Evolutionary conservation across 495 filamentous ascomycete genomes (phyloP), one percentile per base, ranked within the genome.

Genomic region (Darksidea phi): DNA sequence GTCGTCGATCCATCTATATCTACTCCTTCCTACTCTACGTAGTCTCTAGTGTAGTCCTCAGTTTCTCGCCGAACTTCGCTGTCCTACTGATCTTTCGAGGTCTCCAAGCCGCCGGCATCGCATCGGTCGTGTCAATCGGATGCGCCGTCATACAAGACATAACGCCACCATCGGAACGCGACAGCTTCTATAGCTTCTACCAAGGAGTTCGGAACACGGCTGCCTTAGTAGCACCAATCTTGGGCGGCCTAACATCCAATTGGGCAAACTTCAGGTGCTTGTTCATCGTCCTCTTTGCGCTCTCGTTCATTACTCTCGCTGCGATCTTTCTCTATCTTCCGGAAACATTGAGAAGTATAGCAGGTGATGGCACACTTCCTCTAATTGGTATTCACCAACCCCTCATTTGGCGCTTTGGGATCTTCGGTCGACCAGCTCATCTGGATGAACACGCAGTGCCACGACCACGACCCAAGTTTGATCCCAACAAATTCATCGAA

Each of bases 1-100:
- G 78, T 18, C 72, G 78, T 3, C 74, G 77, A 13, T 69, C 70
- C 11, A 71, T 75, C 17, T 79, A 76, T 45, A 73, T 76, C 17
- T 69, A 70, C 37, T 74, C 73, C 20, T 71, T 80, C 17, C 54
- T 69, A 47, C 70, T 79, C 28, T 80, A 78, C 48, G 68, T 76
- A 1, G 63, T 72, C 45, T 18, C 60, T 17, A 62, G 46, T 34
- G 51, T 63, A 25, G 53, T 54, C 15, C 47, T 67, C 25, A 54
- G 49, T n/a, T 37, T 67, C 12, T 50, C 50, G n/a, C 38, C 50
- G 0, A 57, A 45, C 20, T 53, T 57, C 48, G 20, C 51, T 1
- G 12, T 57, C 18, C 51, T 67, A 18, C 24, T 67, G 8, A 45
- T 67, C 15, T 60, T 67, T 25, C 58, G 63, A 2, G 57, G 58